Evolutionary conservation across 1,284 basidiomycete species (phyloP), one percentile per base, ranked within the genome.

Genomic region (Ganoderma boninense): DNA sequence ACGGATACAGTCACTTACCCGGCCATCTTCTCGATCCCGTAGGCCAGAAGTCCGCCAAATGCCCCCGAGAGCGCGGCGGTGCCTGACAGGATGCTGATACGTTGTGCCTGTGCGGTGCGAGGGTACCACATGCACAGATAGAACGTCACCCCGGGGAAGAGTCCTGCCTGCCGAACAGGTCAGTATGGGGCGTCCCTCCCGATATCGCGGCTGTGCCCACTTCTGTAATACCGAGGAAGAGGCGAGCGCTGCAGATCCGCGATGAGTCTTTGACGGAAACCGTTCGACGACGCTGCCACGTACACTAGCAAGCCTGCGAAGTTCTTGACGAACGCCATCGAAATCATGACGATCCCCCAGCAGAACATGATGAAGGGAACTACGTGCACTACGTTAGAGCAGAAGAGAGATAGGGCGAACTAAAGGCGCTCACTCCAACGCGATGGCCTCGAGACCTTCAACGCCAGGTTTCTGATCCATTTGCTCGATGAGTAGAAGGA

Each of bases 91-190:
- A 84, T 80, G 10, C 87, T 59, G 26, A 73, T 62, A 1, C 74
- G 70, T 57, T 66, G 68, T 13, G 68, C 69, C 18, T 69, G 68
- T 26, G 70, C 70, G 3, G 65, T 52, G 16, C 74, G 60, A 20
- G 67, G 68, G 35, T 73, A 73, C 71, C 71, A 73, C 13, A 67
- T 70, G 83, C 84, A 89, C 82, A 70, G 85, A 77, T 68, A 90
- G 86, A 66, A 92, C 80, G 73, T 82, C 82, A 69, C 85, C 78
- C 42, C 90, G 84, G 42, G 89, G 87, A 74, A 91, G 89, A 78
- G 90, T 89, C 72, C 77, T 43, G 72, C 63, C 71, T 75, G 29
- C 6, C 29, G 68, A 82, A 87, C 10, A 89, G 81, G 73, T 89
- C 89, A 5, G 90, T 80, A 14, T 87, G 83, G 2, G 11, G 56